These are phyloP conservation scores for Oidiodendron maius DNA, from an alignment of 495 filamentous ascomycete species.

Conservation along the genomic window DNA sequence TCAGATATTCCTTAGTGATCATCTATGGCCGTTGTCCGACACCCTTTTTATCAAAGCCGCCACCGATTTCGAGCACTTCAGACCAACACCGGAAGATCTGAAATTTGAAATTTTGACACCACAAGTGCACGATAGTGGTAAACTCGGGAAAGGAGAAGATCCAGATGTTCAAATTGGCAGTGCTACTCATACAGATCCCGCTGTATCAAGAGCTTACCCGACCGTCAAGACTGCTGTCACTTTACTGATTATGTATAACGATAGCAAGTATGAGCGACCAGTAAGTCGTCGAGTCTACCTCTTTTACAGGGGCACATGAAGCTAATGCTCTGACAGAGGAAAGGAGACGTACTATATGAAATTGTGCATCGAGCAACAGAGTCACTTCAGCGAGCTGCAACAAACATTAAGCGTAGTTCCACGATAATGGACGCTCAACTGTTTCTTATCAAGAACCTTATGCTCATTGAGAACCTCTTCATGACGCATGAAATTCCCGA, in stretches of 20 bases:
- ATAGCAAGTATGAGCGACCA: conserved; percentile 40
- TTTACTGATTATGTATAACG: conserved; percentile 22
- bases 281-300: conserved; percentile 13
- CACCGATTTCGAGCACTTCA: conserved; percentile 59
- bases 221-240: conserved; percentile 22
- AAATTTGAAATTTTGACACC: conserved; percentile 39
- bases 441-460: conserved; percentile 86
- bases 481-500: conserved; percentile 91
- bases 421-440: conserved; percentile 59
- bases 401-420: conserved; percentile 39
- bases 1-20: conserved; percentile 46
- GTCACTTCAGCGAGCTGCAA: conserved; percentile 41
- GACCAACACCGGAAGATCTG: conserved; percentile 59
- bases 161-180: conserved; percentile 42
- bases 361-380: conserved; percentile 36
- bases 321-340: conserved; percentile 26
- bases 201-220: conserved; percentile 19
- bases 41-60: conserved; percentile 38
- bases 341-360: conserved; percentile 41
- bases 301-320: background rate
- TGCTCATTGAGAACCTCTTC: conserved; percentile 86
- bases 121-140: conserved; percentile 37
- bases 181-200: conserved; percentile 19
- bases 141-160: conserved; percentile 36
- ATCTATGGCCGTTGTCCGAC: conserved; percentile 48